These are phyloP conservation scores for Plasmopara muralis DNA, from an alignment of 352 stramenopile species.

Conservation along the genomic window DNA sequence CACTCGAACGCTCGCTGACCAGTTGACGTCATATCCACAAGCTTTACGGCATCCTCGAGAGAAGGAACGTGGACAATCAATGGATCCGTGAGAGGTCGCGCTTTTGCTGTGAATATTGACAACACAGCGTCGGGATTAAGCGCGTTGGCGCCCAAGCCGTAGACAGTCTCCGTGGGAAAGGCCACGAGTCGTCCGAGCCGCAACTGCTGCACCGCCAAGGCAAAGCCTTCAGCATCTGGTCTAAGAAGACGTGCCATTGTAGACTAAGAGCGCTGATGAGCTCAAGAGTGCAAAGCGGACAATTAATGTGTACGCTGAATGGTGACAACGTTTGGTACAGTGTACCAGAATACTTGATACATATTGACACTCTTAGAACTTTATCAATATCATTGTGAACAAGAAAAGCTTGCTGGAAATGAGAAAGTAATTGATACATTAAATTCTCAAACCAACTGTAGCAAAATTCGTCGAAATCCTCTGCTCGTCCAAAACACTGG, in stretches of 20 bases:
- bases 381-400: too few relatives aligned
- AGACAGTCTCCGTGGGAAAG: constrained; percentile 99
- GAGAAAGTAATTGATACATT: too few relatives aligned
- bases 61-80: constrained; percentile 97
- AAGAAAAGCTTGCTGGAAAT: too few relatives aligned
- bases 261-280: constrained; percentile 3
- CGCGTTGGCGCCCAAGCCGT: constrained; percentile 97
- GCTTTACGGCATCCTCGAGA: constrained; percentile 74
- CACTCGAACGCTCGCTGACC: constrained; percentile 69
- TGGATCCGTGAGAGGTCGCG: constrained; percentile 93
- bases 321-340: too few relatives aligned
- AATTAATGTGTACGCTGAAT: too few relatives aligned
- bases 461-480: too few relatives aligned
- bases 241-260: constrained; percentile 44
- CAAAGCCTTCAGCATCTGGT: constrained; percentile 40
- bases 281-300: constrained; percentile 10
- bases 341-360: too few relatives aligned
- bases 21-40: constrained; percentile 81
- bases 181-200: constrained; percentile 76
- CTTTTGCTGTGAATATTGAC: constrained; percentile 96
- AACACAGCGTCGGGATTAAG: constrained; percentile 89
- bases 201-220: constrained; percentile 55
- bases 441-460: too few relatives aligned
- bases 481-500: too few relatives aligned
- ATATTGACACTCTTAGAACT: too few relatives aligned